phyloP scores from a whole-genome alignment of 768 basidiomycete genomes.

The Tulasnella sp. region DNA sequence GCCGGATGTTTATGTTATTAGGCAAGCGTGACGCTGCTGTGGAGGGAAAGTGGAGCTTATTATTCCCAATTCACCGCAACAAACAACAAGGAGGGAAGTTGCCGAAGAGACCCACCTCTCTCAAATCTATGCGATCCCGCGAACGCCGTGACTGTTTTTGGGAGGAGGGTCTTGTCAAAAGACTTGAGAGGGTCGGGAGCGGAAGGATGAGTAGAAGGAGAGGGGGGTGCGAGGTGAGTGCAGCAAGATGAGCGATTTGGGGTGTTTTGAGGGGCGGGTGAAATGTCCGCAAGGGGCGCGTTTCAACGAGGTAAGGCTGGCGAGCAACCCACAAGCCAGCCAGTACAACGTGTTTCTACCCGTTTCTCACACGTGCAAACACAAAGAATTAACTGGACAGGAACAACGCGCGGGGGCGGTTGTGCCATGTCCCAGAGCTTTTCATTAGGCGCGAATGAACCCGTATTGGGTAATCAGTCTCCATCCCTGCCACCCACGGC shows the following conservation, averaged over 20 bases:
- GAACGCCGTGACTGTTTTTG: background rate
- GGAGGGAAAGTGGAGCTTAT: conserved; percentile 6
- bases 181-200: background rate
- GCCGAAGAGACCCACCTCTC: background rate
- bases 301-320: background rate
- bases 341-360: background rate
- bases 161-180: background rate
- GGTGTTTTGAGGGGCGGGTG: conserved; percentile 5
- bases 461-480: background rate
- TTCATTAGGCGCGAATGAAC: conserved; percentile 6
- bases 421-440: background rate
- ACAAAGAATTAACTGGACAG: background rate
- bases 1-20: conserved; percentile 1
- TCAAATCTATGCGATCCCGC: background rate
- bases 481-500: too few relatives aligned
- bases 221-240: background rate
- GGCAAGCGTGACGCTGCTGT: conserved; percentile 1
- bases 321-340: conserved; percentile 3
- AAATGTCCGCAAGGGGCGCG: background rate
- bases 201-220: background rate
- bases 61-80: background rate
- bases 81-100: background rate
- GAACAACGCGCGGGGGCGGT: background rate
- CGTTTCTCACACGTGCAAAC: background rate
- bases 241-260: background rate